Conservation (phyloP, 176 grass and related monocot genomes). For the Typha latifolia region DNA sequence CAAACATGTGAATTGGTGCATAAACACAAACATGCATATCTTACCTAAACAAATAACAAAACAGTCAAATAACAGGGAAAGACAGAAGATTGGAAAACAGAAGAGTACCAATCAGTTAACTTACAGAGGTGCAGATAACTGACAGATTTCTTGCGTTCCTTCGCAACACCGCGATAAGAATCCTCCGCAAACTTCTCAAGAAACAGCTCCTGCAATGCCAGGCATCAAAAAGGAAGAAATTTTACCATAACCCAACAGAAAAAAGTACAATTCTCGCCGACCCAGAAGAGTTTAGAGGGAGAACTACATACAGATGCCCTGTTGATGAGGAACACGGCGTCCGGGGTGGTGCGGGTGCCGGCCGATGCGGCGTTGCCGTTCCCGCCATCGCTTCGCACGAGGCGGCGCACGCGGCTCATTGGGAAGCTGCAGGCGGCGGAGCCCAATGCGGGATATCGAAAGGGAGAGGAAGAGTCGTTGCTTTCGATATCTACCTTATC, state of each 20-base stretch:
- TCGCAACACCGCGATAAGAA: constrained; percentile 36
- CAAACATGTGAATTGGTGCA: no score
- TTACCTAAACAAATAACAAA: no score
- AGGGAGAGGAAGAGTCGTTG: neutral
- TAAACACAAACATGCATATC: no score
- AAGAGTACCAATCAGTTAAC: constrained; percentile 7
- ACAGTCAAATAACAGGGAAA: no score
- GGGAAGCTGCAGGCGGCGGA: constrained; percentile 42
- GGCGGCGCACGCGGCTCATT: constrained; percentile 42
- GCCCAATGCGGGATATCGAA: neutral
- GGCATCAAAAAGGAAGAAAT: neutral
- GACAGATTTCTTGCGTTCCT: constrained; percentile 64
- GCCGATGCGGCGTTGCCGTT: neutral
- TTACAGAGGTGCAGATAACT: constrained; percentile 64
- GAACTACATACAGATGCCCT: constrained; percentile 50
- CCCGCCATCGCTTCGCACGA: constrained; percentile 54
- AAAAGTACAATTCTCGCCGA: neutral
- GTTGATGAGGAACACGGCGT: constrained; percentile 84
- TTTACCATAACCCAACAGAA: neutral
- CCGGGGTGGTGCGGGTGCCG: constrained; percentile 32
- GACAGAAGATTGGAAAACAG: no score
- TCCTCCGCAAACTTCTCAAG: constrained; percentile 58
- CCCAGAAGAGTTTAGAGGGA: neutral
- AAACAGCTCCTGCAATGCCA: constrained; percentile 68
- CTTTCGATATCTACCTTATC: neutral